Evolutionary conservation across 1,284 basidiomycete genomes (phyloP).

Genomic region (Rhodotorula mucilaginosa): DNA sequence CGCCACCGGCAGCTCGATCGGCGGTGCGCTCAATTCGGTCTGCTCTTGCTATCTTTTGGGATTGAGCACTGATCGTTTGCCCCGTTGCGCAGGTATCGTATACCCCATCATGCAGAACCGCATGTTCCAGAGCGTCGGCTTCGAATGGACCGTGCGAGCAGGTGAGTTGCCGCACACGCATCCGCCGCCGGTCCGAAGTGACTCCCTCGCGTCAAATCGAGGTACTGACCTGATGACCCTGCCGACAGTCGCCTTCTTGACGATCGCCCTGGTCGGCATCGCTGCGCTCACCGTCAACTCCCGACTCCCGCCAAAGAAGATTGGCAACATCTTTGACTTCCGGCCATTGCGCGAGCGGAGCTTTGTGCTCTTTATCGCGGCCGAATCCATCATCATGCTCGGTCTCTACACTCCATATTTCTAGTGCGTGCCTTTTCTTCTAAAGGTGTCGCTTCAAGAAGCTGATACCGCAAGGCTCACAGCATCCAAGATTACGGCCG

Average conservation of each 20-base stretch:
- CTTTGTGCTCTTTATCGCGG: conserved; percentile 41
- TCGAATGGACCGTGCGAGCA: conserved; percentile 33
- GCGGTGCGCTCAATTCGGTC: conserved; percentile 26
- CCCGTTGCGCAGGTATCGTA: conserved; percentile 9
- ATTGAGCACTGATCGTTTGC: not conserved
- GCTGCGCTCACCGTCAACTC: conserved; percentile 35
- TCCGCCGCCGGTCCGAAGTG: too few relatives aligned
- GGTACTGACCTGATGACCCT: not conserved
- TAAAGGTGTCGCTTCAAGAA: not conserved
- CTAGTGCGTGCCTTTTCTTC: conserved; percentile 19
- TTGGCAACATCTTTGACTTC: conserved; percentile 35
- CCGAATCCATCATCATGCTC: conserved; percentile 43
- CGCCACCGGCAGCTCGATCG: conserved; percentile 39
- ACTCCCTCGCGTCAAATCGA: too few relatives aligned
- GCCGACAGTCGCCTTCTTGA: conserved; percentile 34
- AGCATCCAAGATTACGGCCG: conserved; percentile 26
- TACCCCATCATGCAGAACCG: conserved; percentile 29
- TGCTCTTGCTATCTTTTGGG: too few relatives aligned
- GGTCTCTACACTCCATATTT: conserved; percentile 39
- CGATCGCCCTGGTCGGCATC: conserved; percentile 32
- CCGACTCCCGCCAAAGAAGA: conserved; percentile 39
- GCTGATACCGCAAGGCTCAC: not conserved
- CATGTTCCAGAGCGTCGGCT: conserved; percentile 30
- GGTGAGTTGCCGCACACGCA: not conserved
- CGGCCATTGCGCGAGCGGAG: conserved; percentile 32